phyloP scores from a whole-genome alignment of 148 eudicot species.

The Camellia sinensis region DNA sequence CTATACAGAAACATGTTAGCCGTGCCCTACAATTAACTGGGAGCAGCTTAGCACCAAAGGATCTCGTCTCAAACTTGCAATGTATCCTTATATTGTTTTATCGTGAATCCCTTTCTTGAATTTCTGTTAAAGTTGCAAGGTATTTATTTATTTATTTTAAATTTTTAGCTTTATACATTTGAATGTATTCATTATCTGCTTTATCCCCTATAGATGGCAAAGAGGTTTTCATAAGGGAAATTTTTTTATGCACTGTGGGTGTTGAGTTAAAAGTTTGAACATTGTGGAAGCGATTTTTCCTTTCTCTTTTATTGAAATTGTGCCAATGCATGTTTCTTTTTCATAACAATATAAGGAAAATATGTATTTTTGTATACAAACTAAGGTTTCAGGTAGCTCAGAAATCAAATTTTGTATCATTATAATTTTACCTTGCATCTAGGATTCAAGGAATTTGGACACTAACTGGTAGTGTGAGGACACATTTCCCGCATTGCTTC shows the following conservation, averaged over 20 bases:
- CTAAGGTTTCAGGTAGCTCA: not conserved
- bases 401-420: not conserved
- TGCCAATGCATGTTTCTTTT: too few relatives aligned
- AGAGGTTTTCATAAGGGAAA: not conserved
- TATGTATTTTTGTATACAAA: not conserved
- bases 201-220: not conserved
- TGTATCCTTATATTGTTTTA: constrained; percentile 56
- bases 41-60: constrained; percentile 78
- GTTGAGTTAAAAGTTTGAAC: not conserved
- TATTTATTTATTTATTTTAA: not conserved
- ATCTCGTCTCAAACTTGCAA: constrained; percentile 81
- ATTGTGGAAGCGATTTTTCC: not conserved
- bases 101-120: not conserved
- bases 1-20: constrained; percentile 86
- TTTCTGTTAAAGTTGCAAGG: not conserved
- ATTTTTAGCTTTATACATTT: not conserved
- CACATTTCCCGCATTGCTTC: too few relatives aligned
- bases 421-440: too few relatives aligned
- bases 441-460: too few relatives aligned
- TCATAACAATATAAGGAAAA: too few relatives aligned
- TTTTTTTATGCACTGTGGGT: too few relatives aligned
- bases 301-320: not conserved
- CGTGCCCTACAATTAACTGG: constrained; percentile 78
- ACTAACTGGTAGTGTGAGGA: too few relatives aligned
- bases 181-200: not conserved